A percentile compares a stretch with the other conserved stretches of the same genome.
phyloP scores from a whole-genome alignment of 805 yeast genomes.

The Yamadazyma paraphyllophila region DNA sequence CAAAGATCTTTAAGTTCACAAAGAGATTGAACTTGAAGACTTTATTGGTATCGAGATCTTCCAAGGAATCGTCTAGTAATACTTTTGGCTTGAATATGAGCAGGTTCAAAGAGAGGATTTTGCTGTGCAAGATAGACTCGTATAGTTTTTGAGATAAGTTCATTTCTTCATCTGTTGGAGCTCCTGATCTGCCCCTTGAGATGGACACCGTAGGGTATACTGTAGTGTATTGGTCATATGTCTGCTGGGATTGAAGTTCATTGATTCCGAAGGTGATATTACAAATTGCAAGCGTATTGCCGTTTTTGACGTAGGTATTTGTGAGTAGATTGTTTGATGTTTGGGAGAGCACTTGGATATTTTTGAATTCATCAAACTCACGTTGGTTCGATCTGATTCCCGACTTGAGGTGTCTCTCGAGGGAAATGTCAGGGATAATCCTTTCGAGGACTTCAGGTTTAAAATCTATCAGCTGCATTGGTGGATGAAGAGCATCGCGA shows the following conservation, averaged over 20 bases:
- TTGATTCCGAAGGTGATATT: slow-evolving; percentile 10
- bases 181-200: slow-evolving; percentile 70
- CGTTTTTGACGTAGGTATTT: slow-evolving; percentile 13
- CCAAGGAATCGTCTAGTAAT: slow-evolving; percentile 15
- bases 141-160: slow-evolving; percentile 62
- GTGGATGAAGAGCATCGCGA: not conserved
- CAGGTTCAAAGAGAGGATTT: slow-evolving; percentile 41
- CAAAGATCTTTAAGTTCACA: slow-evolving; percentile 73
- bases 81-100: slow-evolving; percentile 26
- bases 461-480: slow-evolving; percentile 47
- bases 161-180: slow-evolving; percentile 87
- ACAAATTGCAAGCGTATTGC: slow-evolving; percentile 13
- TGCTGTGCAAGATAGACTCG: slow-evolving; percentile 58
- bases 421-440: slow-evolving; percentile 79
- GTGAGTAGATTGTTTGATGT: slow-evolving; percentile 19
- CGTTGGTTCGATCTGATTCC: slow-evolving; percentile 79
- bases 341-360: slow-evolving; percentile 37
- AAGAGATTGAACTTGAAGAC: slow-evolving; percentile 51
- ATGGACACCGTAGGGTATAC: slow-evolving; percentile 77
- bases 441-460: slow-evolving; percentile 82
- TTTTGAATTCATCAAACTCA: slow-evolving; percentile 67
- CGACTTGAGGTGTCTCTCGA: slow-evolving; percentile 71
- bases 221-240: slow-evolving; percentile 23
- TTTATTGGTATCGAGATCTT: slow-evolving; percentile 8
- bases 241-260: slow-evolving; percentile 4